phyloP scores from a whole-genome alignment of 164 flowering plant genomes.

The Vitis cinerea region DNA sequence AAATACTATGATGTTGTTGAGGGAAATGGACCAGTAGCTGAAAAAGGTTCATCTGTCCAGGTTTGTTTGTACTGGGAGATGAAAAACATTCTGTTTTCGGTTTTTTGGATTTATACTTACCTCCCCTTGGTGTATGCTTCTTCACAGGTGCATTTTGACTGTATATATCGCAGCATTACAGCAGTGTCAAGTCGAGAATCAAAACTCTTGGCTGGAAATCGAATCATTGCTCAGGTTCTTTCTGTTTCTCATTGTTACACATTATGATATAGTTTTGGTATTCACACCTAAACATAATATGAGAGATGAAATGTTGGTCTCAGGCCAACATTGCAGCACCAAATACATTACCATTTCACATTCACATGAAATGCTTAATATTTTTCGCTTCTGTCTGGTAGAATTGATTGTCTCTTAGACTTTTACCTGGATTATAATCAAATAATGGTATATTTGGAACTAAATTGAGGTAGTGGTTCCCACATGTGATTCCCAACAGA shows the following conservation, averaged over 20 bases:
- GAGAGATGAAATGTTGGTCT: no score
- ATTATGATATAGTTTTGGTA: neutral
- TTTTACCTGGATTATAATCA: no score
- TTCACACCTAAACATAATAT: no score
- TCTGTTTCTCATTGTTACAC: neutral
- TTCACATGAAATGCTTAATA: no score
- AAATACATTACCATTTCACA: no score
- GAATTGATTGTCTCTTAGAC: no score
- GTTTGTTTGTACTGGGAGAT: conserved; percentile 28
- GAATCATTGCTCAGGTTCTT: conserved; percentile 80
- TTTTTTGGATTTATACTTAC: neutral
- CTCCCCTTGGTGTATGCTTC: neutral
- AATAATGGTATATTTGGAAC: no score
- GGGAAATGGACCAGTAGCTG: conserved; percentile 82
- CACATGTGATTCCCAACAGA: no score
- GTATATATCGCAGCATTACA: conserved; percentile 78
- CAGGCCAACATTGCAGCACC: no score
- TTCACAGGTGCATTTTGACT: conserved; percentile 88
- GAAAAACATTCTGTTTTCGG: neutral
- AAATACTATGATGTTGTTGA: conserved; percentile 84
- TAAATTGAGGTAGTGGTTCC: no score
- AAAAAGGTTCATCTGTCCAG: conserved; percentile 79
- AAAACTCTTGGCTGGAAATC: conserved; percentile 89
- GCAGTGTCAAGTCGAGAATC: conserved; percentile 94
- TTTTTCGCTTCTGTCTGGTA: no score